These are phyloP conservation scores for Thelonectria olida DNA, from an alignment of 2,329 filamentous ascomycete species.

Conservation along the genomic window DNA sequence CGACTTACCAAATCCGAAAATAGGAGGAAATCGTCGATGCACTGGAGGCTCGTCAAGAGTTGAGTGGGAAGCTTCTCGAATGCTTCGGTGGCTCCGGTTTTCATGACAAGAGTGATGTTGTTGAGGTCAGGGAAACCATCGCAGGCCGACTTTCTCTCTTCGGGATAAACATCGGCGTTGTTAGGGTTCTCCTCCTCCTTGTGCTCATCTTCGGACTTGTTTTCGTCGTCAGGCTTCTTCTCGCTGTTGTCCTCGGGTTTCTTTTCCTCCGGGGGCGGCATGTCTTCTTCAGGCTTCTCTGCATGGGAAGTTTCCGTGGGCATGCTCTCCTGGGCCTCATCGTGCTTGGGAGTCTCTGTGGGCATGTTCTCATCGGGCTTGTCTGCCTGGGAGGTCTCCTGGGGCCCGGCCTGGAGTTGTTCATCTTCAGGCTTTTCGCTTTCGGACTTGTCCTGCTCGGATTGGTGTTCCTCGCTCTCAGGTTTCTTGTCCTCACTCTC, in stretches of 20 bases:
- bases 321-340: neutral
- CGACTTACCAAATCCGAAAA: slow-evolving; percentile 63
- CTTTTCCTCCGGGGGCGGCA: slow-evolving; percentile 5
- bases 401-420: neutral
- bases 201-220: neutral
- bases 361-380: neutral
- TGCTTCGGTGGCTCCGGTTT: slow-evolving; percentile 66
- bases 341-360: neutral
- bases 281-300: neutral
- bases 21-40: slow-evolving; percentile 63
- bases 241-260: neutral
- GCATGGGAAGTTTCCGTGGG: neutral
- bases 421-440: neutral
- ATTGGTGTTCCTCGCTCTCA: slow-evolving; percentile 31
- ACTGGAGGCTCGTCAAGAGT: slow-evolving; percentile 62
- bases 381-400: neutral
- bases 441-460: neutral
- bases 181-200: slow-evolving; percentile 16
- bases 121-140: slow-evolving; percentile 53
- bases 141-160: slow-evolving; percentile 42
- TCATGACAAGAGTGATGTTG: slow-evolving; percentile 62
- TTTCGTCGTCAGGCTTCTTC: neutral
- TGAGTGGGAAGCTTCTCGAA: slow-evolving; percentile 65
- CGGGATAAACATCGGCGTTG: slow-evolving; percentile 11
- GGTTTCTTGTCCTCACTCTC: neutral